Evolutionary conservation across 2,329 filamentous ascomycete genomes (phyloP).

Genomic region (Orbilia brochopaga): DNA sequence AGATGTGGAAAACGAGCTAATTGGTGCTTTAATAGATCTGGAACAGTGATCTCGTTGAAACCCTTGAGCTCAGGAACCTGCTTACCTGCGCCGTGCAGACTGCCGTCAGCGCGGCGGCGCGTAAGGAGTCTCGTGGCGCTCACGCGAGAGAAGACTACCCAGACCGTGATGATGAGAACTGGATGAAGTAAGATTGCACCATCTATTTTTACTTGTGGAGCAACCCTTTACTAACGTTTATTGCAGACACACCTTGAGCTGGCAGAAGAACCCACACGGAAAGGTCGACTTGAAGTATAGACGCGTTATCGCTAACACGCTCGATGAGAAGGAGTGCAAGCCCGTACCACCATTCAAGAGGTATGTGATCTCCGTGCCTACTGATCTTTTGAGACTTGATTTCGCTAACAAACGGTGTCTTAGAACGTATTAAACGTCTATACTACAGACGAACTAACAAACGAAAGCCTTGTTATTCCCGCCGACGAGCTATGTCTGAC

Average conservation of each 20-base stretch:
- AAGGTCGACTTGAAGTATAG: constrained; percentile 87
- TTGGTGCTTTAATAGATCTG: constrained; percentile 67
- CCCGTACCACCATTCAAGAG: constrained; percentile 95
- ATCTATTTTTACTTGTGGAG: background rate
- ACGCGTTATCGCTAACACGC: constrained; percentile 77
- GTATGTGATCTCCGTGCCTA: constrained; percentile 59
- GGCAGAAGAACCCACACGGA: constrained; percentile 90
- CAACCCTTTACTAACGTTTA: constrained; percentile 33
- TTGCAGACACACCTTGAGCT: constrained; percentile 88
- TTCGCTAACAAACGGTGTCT: background rate
- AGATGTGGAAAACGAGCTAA: constrained; percentile 6
- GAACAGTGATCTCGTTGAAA: constrained; percentile 97
- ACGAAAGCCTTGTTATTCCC: background rate
- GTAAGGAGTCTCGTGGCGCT: constrained; percentile 96
- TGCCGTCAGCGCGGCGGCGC: constrained; percentile 83
- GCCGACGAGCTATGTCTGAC: constrained; percentile 9
- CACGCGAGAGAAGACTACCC: constrained; percentile 97
- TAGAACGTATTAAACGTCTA: constrained; percentile 45
- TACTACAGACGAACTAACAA: background rate
- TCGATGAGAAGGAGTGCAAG: constrained; percentile 97
- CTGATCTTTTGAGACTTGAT: background rate
- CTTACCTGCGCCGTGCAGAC: constrained; percentile 94
- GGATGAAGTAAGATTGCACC: constrained; percentile 68
- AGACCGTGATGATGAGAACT: constrained; percentile 91
- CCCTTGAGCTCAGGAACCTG: constrained; percentile 90